phyloP scores from a whole-genome alignment of 2,329 filamentous ascomycete species.

The Neonectria hederae region DNA sequence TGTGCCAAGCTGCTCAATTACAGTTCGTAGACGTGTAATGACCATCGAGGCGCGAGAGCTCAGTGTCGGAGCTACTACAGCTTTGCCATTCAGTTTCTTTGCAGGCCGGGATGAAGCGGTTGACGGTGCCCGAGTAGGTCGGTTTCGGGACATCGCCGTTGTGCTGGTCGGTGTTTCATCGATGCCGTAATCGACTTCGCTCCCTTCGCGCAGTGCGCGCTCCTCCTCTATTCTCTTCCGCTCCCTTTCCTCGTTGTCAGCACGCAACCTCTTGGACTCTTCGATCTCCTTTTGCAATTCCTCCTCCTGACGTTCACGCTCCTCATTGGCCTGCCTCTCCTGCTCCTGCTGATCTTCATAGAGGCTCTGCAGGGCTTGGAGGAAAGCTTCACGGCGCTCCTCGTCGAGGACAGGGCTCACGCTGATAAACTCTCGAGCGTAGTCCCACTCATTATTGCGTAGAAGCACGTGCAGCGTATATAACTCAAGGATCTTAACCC shows the following conservation, averaged over 20 bases:
- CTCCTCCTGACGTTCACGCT: conserved; percentile 64
- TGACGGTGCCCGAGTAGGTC: conserved; percentile 45
- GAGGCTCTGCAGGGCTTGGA: conserved; percentile 84
- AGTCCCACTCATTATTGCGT: conserved; percentile 95
- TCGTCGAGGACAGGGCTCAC: conserved; percentile 90
- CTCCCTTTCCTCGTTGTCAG: conserved; percentile 68
- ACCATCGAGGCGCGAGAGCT: conserved; percentile 62
- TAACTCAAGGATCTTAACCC: conserved; percentile 92
- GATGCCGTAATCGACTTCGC: conserved; percentile 75
- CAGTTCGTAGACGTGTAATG: conserved; percentile 59
- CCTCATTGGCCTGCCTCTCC: conserved; percentile 72
- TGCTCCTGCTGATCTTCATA: conserved; percentile 84
- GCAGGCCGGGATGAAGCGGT: conserved; percentile 47
- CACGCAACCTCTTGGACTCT: conserved; percentile 62
- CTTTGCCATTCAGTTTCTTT: conserved; percentile 43
- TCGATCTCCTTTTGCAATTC: conserved; percentile 65
- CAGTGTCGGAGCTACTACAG: conserved; percentile 49
- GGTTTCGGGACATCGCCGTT: conserved; percentile 46
- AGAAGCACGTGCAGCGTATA: conserved; percentile 96
- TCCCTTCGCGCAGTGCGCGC: conserved; percentile 58
- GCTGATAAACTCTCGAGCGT: conserved; percentile 88
- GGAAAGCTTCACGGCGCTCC: conserved; percentile 87
- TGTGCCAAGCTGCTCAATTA: conserved; percentile 61
- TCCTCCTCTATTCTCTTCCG: conserved; percentile 64
- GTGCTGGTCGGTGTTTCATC: conserved; percentile 60